A percentile compares a stretch with the other conserved stretches of the same genome.
phyloP scores from a whole-genome alignment of 2,329 filamentous ascomycete genomes.

The Cladosporium sp. region DNA sequence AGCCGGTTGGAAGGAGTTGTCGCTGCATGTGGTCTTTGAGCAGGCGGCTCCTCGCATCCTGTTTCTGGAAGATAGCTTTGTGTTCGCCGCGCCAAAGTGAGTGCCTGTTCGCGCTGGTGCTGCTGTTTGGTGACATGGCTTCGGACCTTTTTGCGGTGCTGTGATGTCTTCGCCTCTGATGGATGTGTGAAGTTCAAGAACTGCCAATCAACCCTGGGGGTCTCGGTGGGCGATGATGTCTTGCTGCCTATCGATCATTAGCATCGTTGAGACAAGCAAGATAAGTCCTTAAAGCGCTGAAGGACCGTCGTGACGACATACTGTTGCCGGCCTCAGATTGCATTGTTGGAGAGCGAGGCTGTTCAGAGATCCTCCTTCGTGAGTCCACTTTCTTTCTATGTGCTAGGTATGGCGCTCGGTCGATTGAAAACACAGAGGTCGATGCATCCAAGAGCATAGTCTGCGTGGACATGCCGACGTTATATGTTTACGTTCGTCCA shows the following conservation, averaged over 20 bases:
- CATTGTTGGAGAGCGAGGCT: background rate
- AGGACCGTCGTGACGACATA: background rate
- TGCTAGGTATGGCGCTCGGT: background rate
- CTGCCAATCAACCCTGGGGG: conserved; percentile 34
- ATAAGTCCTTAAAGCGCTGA: background rate
- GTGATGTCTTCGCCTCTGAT: conserved; percentile 35
- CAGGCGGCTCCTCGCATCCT: conserved; percentile 1
- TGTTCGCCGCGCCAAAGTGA: conserved; percentile 25
- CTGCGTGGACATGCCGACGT: conserved; percentile 4
- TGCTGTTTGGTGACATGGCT: conserved; percentile 38
- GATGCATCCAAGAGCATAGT: background rate
- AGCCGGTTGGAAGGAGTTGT: conserved; percentile 17
- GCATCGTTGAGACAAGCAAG: background rate
- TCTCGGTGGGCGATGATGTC: conserved; percentile 24
- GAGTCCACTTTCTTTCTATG: background rate
- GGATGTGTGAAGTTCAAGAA: conserved; percentile 40
- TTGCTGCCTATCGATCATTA: conserved; percentile 26
- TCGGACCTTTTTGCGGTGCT: conserved; percentile 36
- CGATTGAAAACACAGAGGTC: background rate
- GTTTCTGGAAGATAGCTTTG: conserved; percentile 8
- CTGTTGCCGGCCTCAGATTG: conserved; percentile 15
- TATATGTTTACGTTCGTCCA: background rate
- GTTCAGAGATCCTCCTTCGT: background rate
- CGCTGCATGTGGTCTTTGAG: conserved; percentile 21
- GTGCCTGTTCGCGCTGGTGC: conserved; percentile 31